phyloP scores from a whole-genome alignment of 805 yeast genomes.

The Wickerhamomyces bisporus region DNA sequence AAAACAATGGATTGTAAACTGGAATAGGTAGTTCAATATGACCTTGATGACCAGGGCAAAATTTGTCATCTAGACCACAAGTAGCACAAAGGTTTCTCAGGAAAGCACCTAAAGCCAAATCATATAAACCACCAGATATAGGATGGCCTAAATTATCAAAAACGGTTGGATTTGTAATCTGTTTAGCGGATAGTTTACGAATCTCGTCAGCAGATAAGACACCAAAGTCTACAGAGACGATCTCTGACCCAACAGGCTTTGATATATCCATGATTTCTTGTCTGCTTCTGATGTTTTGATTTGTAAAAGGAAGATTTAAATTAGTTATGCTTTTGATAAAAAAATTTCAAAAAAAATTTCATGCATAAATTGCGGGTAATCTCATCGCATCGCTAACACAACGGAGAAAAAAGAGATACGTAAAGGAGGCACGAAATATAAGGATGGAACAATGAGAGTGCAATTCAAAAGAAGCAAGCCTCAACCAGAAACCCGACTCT shows the following conservation, averaged over 20 bases:
- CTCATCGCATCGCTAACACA: conserved; percentile 12
- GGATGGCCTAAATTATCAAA: conserved; percentile 97
- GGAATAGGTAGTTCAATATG: conserved; percentile 96
- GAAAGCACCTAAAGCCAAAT: conserved; percentile 93
- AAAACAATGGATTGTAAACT: conserved; percentile 90
- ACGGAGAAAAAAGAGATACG: conserved; percentile 2
- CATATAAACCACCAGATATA: conserved; percentile 87
- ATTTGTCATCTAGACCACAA: conserved; percentile 90
- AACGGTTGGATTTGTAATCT: conserved; percentile 92
- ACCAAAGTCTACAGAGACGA: conserved; percentile 87
- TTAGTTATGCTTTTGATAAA: neutral
- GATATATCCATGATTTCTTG: conserved; percentile 77
- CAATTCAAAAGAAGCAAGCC: too few relatives aligned
- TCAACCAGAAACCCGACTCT: too few relatives aligned
- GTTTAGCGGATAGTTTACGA: conserved; percentile 85
- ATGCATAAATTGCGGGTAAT: conserved; percentile 8
- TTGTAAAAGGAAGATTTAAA: too few relatives aligned
- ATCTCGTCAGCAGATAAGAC: conserved; percentile 79
- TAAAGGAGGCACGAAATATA: too few relatives aligned
- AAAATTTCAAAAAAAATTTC: conserved; percentile 5
- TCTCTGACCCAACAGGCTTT: conserved; percentile 93
- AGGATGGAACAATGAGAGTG: too few relatives aligned
- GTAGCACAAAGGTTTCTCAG: conserved; percentile 82
- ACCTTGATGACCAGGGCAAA: conserved; percentile 98
- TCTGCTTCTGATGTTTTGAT: neutral